Percentiles rank a stretch among this genome's conserved stretches.
Evolutionary conservation across 2,329 filamentous ascomycete genomes (phyloP).

Genomic region (Aureobasidium sp.): DNA sequence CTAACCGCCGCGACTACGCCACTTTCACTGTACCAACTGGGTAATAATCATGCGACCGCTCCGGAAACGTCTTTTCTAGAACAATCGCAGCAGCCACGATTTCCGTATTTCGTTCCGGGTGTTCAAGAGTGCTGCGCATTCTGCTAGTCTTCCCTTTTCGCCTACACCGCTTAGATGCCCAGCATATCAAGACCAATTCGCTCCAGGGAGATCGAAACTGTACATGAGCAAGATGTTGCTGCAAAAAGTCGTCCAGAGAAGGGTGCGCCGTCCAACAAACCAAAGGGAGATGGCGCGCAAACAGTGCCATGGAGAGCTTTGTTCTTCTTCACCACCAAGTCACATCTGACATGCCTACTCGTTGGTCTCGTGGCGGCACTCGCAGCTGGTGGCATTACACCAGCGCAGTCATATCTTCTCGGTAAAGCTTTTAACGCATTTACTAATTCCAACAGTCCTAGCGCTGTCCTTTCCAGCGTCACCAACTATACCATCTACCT

Average conservation of each 20-base stretch:
- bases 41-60: neutral
- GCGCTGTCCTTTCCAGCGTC: slow-evolving; percentile 47
- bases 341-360: slow-evolving; percentile 48
- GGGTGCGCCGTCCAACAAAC: neutral
- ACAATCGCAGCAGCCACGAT: neutral
- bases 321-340: slow-evolving; percentile 62
- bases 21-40: neutral
- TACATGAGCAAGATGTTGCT: neutral
- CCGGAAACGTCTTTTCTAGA: slow-evolving; percentile 7
- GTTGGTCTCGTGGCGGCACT: slow-evolving; percentile 50
- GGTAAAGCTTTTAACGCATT: slow-evolving; percentile 69
- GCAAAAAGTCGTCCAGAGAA: neutral
- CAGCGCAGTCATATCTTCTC: slow-evolving; percentile 59
- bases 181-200: neutral
- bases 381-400: slow-evolving; percentile 53
- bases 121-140: neutral
- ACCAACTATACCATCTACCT: slow-evolving; percentile 56
- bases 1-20: neutral
- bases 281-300: slow-evolving; percentile 12
- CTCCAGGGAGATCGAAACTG: neutral
- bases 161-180: neutral
- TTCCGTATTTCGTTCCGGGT: neutral
- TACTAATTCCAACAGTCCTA: slow-evolving; percentile 53
- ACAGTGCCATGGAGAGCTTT: slow-evolving; percentile 45
- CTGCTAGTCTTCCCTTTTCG: neutral